Conservation (phyloP, 805 yeast species). For the Kodamaea kaohsiungensis region DNA sequence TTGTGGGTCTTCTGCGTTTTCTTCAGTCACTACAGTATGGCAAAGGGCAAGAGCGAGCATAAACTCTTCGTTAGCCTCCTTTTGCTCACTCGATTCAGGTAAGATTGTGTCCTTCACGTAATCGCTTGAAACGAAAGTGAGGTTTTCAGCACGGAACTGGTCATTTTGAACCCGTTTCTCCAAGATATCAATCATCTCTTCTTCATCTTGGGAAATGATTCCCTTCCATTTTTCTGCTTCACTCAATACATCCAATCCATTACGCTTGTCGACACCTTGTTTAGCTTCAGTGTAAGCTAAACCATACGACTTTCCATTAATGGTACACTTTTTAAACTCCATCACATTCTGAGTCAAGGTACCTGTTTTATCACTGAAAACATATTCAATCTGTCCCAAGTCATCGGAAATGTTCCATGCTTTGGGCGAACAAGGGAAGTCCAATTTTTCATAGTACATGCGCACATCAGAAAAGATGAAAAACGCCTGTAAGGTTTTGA, state of each 20-base stretch:
- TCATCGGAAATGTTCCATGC: conserved; percentile 87
- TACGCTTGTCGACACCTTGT: conserved; percentile 75
- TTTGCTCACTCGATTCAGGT: conserved; percentile 39
- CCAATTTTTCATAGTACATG: conserved; percentile 68
- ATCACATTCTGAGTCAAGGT: conserved; percentile 81
- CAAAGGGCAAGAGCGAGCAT: conserved; percentile 70
- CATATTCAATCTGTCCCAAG: conserved; percentile 81
- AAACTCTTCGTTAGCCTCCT: conserved; percentile 53
- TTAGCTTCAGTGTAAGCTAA: conserved; percentile 81
- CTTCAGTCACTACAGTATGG: conserved; percentile 72
- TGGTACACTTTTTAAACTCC: conserved; percentile 83
- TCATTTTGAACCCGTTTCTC: conserved; percentile 8
- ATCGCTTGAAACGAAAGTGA: conserved; percentile 65
- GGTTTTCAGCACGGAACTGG: conserved; percentile 48
- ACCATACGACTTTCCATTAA: conserved; percentile 72
- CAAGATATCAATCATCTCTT: conserved; percentile 52
- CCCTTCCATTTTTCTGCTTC: conserved; percentile 55
- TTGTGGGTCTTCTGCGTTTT: conserved; percentile 37
- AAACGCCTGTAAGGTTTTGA: conserved; percentile 78
- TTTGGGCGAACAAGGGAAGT: conserved; percentile 82
- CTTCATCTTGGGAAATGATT: conserved; percentile 57
- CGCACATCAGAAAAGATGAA: conserved; percentile 75
- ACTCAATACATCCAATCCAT: conserved; percentile 71
- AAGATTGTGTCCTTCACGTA: conserved; percentile 53
- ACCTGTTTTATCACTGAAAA: conserved; percentile 84